Base-by-base conservation (phyloP, 1,284 basidiomycete genomes). In the Cerioporus squamosus region DNA sequence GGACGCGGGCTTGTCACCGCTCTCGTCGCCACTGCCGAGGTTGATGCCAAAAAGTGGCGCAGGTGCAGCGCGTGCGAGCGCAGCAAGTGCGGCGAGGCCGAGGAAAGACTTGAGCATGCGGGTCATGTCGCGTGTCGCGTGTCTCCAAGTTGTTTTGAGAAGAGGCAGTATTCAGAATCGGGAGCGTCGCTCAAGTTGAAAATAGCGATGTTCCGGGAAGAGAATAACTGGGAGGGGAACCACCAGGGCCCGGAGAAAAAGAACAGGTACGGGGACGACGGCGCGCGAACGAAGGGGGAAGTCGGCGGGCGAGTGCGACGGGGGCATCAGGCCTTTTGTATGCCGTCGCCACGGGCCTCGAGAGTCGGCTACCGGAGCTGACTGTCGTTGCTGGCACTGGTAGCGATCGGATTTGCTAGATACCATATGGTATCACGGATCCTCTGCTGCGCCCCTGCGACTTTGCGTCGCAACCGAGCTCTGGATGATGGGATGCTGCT, bases 31-130 rank as follows among this genome's bases (percentile, higher is more conserved):
- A 3, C 56, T 55, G n/a, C 58, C 63, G 39, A 67, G 5, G 59
- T 67, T 52, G 56, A 70, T 68, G 17, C 68, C 68, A 53, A 70
- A 69, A 15, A 70, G 60, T 3, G 67, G 67, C 14, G 63, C 44
- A n/a, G n/a, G n/a, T n/a, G n/a, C n/a, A 0, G 70, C 65, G 36
- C 46, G 62, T 38, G 59, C 59, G 53, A 61, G 38, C n/a, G 59
- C 45, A 36, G 26, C 59, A 39, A 64, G 50, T 36, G 56, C 49
- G n/a, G 57, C 57, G 59, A 59, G 18, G 26, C 26, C 49, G 53
- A 58, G 29, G 52, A 61, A 50, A 20, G 62, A 44, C 39, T 49
- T 31, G 48, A 61, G 42, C 23, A 59, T 40, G 57, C 52, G 59
- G 39, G 52, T 49, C 62, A 61, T 64, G 29, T 39, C 53, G 40